Percentiles rank a stretch among this genome's conserved stretches.
These are phyloP conservation scores for Effrenium voratum DNA, from an alignment of 73 alveolate species.

Conservation along the genomic window DNA sequence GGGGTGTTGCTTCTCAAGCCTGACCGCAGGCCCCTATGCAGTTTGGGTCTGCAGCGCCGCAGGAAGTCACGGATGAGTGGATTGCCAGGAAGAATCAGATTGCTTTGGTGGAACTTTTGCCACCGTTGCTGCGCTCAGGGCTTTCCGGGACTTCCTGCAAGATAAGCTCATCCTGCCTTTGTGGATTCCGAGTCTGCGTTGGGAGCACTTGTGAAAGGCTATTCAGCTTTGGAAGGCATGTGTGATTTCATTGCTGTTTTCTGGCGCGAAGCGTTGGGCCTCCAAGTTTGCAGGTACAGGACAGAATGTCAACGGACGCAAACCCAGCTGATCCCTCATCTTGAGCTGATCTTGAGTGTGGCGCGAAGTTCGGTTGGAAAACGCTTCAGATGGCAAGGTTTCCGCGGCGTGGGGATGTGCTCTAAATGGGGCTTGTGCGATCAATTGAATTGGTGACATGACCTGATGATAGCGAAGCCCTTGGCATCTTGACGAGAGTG, in stretches of 20 bases:
- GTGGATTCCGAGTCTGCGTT: not conserved
- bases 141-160: not conserved
- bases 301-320: slow-evolving; percentile 10
- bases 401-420: too few relatives aligned
- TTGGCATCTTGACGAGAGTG: too few relatives aligned
- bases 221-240: not conserved
- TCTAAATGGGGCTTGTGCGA: too few relatives aligned
- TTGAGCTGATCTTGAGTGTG: not conserved
- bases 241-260: not conserved
- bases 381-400: too few relatives aligned
- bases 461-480: too few relatives aligned
- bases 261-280: not conserved
- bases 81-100: not conserved
- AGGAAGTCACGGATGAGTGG: not conserved
- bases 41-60: not conserved
- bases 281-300: not conserved
- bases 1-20: not conserved
- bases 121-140: not conserved
- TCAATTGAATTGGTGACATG: too few relatives aligned
- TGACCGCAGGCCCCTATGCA: not conserved
- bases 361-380: not conserved
- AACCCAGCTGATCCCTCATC: slow-evolving; percentile 61
- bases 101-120: slow-evolving; percentile 9
- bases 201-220: slow-evolving; percentile 33
- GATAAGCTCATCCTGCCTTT: not conserved